phyloP scores from a whole-genome alignment of 2,329 filamentous ascomycete species.

The Talaromyces sp. region DNA sequence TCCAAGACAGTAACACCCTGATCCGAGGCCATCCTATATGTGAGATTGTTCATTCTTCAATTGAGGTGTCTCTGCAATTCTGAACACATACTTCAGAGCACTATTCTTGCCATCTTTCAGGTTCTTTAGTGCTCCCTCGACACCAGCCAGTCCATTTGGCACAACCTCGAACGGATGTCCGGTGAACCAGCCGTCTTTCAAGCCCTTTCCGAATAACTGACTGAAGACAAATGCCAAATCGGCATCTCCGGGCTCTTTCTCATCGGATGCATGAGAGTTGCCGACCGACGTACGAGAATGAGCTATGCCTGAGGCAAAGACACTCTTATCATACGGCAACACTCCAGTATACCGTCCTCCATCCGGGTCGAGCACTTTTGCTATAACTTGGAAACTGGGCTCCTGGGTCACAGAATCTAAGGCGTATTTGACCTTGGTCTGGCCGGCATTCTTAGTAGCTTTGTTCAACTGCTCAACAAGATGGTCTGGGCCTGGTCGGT shows the following conservation, averaged over 20 bases:
- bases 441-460: constrained; percentile 15
- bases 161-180: constrained; percentile 52
- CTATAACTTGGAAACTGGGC: constrained; percentile 27
- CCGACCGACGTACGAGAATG: constrained; percentile 41
- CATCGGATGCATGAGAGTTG: constrained; percentile 31
- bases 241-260: constrained; percentile 34
- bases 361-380: not conserved
- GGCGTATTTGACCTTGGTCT: constrained; percentile 51
- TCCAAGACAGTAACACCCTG: not conserved
- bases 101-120: constrained; percentile 60
- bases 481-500: constrained; percentile 55
- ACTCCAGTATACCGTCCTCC: not conserved
- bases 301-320: constrained; percentile 31
- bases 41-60: not conserved
- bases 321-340: constrained; percentile 22
- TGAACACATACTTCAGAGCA: constrained; percentile 63
- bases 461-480: constrained; percentile 38
- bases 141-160: constrained; percentile 52
- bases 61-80: constrained; percentile 48
- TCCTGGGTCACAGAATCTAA: constrained; percentile 59
- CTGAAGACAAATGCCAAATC: constrained; percentile 49
- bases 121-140: constrained; percentile 53
- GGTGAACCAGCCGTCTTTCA: constrained; percentile 50
- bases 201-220: constrained; percentile 43
- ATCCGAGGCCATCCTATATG: not conserved